Evolutionary conservation across 257 asterid genomes (phyloP), one percentile per base, ranked within the genome.

Genomic region (Ehretia macrophylla): DNA sequence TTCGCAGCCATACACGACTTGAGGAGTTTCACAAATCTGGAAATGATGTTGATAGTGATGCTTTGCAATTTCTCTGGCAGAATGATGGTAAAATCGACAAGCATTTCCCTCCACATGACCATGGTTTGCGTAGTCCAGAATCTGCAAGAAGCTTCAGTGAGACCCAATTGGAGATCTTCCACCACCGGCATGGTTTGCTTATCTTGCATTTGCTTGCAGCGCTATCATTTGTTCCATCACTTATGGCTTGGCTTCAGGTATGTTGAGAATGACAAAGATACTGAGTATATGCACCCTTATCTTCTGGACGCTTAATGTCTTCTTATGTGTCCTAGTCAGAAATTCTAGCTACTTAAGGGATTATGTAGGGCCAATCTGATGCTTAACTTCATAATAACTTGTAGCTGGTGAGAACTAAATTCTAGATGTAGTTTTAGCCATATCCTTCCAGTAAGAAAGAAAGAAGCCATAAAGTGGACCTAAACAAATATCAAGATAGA

Each of bases 181-280:
- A 92, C 71, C 95, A 88, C 74, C 79, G 77, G 44, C 99, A 88
- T 71, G 99, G 97, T 46, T 71, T 92, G 76, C 88, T 92, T 47
- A 66, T 83, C 55, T 73, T 92, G 54, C 97, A 88, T 79, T 71
- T 92, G 69, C 85, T 92, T 38, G 95, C 95, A 49, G 76, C 83
- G 48, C 69, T 78, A 42, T 85, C 83, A 90, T 92, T 92, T 74
- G 78, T 78, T 65, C 99, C 99, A 52, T 92, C 99, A 37, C 76
- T 92, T 51, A 77, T 77, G 57, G 96, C 96, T 35, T 86, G 97
- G 99, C 58, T 88, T 64, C 98, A 88, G 96, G 98, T 91, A 77
- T 67, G 45, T 40, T 37, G 37, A 32, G 56, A 37, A 39, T 14
- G 17, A 27, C 49, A 8, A 14, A 27, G 35, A 19, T 18, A 17